Evolutionary conservation across 2,329 filamentous ascomycete genomes (phyloP), one percentile per base, ranked within the genome.

Genomic region (Trichophyton benhamiae): DNA sequence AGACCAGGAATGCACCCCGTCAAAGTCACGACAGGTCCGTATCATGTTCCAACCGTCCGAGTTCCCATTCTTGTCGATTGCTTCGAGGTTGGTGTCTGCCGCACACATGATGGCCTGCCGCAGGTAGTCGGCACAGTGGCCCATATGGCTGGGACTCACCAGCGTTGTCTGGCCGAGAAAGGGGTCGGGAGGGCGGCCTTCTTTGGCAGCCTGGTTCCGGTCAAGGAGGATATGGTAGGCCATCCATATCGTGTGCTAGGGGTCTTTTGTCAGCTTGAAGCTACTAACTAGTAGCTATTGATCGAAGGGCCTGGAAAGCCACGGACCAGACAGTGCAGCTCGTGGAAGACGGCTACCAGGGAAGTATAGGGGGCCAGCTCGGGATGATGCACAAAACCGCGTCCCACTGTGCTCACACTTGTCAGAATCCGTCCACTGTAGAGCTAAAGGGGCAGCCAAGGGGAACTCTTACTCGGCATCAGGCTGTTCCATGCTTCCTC

Each of bases 61-160:
- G 6, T 42, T 13, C 11, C 41, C 11, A n/a, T 42, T 42, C 41
- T 42, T n/a, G 6, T 42, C 41, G 41, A 13, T 13, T 13, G 11
- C 8, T 38, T 66, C 64, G 22, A 65, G 58, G 30, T 63, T 66
- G 36, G 63, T 62, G 52, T 66, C 65, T 8, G 63, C 61, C 41
- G 61, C 55, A 42, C 64, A 65, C 38, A 63, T 60, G 13, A 66
- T 36, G 11, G 61, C 62, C 57, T 66, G 65, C 15, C 65, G 59
- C 20, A 65, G 42, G 52, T 61, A 61, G 36, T 61, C 60, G 33
- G 57, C 57, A 38, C 60, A 61, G 36, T 61, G 25, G 15, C 42
- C 60, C 27, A 59, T 44, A 38, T 61, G 60, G 30, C n/a, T n/a
- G n/a, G 41, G 41, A 3, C n/a, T 42, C n/a, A 42, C n/a, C 11